phyloP scores from a whole-genome alignment of 495 filamentous ascomycete species.

The Aspergillus sparsus region DNA sequence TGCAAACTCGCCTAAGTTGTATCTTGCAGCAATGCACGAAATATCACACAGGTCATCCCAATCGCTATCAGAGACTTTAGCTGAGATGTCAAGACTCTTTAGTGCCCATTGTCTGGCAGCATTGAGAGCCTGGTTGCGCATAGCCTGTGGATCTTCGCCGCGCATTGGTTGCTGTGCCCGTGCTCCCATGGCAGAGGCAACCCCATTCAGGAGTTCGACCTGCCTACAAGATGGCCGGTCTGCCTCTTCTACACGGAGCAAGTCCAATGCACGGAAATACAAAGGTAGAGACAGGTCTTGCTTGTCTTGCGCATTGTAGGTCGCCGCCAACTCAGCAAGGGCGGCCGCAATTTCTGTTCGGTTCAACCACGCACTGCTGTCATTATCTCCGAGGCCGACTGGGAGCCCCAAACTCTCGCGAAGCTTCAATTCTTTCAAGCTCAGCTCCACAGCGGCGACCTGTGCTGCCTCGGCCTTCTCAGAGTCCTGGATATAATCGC shows the following conservation, averaged over 20 bases:
- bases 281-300: constrained; percentile 83
- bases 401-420: constrained; percentile 61
- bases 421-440: constrained; percentile 69
- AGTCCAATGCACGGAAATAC: constrained; percentile 76
- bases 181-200: constrained; percentile 38
- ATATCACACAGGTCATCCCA: constrained; percentile 79
- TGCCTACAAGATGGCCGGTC: constrained; percentile 63
- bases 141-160: constrained; percentile 51
- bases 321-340: constrained; percentile 67
- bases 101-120: constrained; percentile 72
- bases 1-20: constrained; percentile 83
- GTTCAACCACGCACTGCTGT: constrained; percentile 72
- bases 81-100: constrained; percentile 66
- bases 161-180: constrained; percentile 28
- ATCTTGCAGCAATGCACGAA: constrained; percentile 80
- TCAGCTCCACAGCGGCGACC: constrained; percentile 80
- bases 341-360: constrained; percentile 70
- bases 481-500: constrained; percentile 47
- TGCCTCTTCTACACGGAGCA: constrained; percentile 47
- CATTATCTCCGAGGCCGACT: constrained; percentile 44
- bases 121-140: constrained; percentile 54
- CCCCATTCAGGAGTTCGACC: constrained; percentile 58
- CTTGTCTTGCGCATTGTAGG: constrained; percentile 67
- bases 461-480: constrained; percentile 72
- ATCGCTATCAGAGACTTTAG: constrained; percentile 55